Conservation (phyloP, 192 early-diverging fungal genomes). For the Cladochytrium replicatum region DNA sequence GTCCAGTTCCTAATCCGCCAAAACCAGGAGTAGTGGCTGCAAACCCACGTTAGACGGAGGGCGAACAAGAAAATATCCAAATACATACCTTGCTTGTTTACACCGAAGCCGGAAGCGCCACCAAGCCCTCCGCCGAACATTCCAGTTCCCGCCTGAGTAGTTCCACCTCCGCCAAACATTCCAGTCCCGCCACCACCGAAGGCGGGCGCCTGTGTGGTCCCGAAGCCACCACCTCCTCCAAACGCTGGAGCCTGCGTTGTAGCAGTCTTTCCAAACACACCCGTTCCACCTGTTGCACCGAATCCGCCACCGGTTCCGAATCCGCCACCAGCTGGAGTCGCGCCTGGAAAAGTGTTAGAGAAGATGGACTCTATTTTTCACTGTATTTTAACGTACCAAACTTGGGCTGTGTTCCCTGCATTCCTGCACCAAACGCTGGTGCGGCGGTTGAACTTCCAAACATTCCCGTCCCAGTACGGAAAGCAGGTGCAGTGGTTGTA, state of each 20-base stretch:
- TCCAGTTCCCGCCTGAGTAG: no score
- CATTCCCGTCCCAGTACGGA: not conserved
- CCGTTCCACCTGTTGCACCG: not conserved
- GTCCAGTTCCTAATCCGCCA: conserved; percentile 35
- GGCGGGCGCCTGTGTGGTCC: conserved; percentile 7
- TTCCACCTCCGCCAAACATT: no score
- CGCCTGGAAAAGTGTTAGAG: conserved; percentile 1
- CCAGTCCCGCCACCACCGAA: no score
- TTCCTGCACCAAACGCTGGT: conserved; percentile 7
- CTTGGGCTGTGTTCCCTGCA: not conserved
- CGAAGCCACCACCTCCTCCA: conserved; percentile 1
- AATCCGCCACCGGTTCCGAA: conserved; percentile 23
- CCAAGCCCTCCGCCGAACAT: no score
- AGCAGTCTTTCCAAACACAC: conserved; percentile 14
- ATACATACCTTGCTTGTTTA: no score
- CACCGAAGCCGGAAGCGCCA: no score
- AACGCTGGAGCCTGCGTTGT: not conserved
- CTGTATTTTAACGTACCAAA: conserved; percentile 9
- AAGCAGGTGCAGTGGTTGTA: conserved; percentile 5
- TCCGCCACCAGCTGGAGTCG: conserved; percentile 15
- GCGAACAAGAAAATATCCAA: no score
- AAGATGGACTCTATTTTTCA: conserved; percentile 6
- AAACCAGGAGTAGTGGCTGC: conserved; percentile 22
- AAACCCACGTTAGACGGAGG: conserved; percentile 23
- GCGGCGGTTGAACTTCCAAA: conserved; percentile 12